phyloP scores from a whole-genome alignment of 2,329 filamentous ascomycete species.

The Fusarium tanahbumbuense region DNA sequence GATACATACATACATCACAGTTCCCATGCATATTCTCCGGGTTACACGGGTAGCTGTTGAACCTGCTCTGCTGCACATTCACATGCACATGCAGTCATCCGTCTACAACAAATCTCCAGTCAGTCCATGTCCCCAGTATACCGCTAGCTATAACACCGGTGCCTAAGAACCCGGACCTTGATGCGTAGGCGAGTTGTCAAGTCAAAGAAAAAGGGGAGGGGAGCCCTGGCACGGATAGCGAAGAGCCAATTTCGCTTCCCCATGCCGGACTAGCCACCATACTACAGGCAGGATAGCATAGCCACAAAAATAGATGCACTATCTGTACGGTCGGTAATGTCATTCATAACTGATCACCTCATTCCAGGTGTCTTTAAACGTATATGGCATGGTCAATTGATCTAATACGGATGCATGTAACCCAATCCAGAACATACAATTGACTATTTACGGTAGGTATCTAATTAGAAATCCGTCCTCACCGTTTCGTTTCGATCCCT shows the following conservation, averaged over 20 bases:
- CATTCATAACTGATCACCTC: background rate
- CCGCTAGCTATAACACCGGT: background rate
- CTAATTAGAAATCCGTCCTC: constrained; percentile 1
- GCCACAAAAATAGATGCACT: constrained; percentile 7
- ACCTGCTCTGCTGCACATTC: background rate
- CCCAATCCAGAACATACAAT: background rate
- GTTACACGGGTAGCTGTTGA: constrained; percentile 6
- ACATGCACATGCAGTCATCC: background rate
- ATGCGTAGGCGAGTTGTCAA: background rate
- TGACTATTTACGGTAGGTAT: background rate
- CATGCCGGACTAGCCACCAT: constrained; percentile 30
- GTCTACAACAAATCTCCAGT: background rate
- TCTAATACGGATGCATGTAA: constrained; percentile 13
- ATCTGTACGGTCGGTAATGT: background rate
- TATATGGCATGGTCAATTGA: constrained; percentile 8
- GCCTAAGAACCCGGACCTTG: background rate
- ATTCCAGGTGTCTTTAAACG: background rate
- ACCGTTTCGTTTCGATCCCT: constrained; percentile 35
- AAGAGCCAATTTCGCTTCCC: constrained; percentile 42
- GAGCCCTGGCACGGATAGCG: background rate
- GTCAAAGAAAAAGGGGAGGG: constrained; percentile 21
- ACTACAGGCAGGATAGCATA: constrained; percentile 31
- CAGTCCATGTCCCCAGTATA: background rate
- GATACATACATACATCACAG: background rate
- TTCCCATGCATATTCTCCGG: constrained; percentile 7